Conservation (phyloP, 1,139 yeast genomes). For the Candida tropicalis region DNA sequence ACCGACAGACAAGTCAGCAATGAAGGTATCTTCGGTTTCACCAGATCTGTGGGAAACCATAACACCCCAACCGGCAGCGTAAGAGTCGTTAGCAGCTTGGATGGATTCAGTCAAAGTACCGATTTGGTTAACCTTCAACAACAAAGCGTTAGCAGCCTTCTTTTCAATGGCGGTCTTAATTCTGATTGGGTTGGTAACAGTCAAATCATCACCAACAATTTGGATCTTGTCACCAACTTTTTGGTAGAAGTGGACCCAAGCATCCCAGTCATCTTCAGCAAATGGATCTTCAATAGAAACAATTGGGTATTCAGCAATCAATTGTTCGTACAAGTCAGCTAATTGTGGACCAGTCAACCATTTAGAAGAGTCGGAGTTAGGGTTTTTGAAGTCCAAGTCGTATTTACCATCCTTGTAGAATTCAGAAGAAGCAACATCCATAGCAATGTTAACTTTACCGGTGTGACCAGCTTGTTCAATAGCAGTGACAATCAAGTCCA, state of each 20-base stretch:
- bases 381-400: conserved; percentile 97
- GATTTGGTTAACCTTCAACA: conserved; percentile 95
- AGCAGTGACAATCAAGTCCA: conserved; percentile 85
- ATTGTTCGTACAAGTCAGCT: conserved; percentile 76
- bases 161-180: conserved; percentile 91
- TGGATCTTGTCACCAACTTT: conserved; percentile 72
- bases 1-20: conserved; percentile 96
- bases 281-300: conserved; percentile 97
- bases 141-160: conserved; percentile 90
- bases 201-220: conserved; percentile 95
- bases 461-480: conserved; percentile 91
- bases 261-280: conserved; percentile 98
- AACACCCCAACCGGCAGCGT: conserved; percentile 94
- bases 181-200: conserved; percentile 95
- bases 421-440: conserved; percentile 96
- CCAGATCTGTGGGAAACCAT: conserved; percentile 99
- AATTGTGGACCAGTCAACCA: conserved; percentile 88
- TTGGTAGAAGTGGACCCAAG: conserved; percentile 85
- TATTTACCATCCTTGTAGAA: conserved; percentile 94
- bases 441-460: conserved; percentile 86
- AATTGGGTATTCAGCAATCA: conserved; percentile 89
- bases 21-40: conserved; percentile 97
- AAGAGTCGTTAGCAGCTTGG: conserved; percentile 89
- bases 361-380: conserved; percentile 82
- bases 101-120: conserved; percentile 91